Base-by-base conservation (phyloP, 805 yeast species). In the Kluyveromyces siamensis region DNA sequence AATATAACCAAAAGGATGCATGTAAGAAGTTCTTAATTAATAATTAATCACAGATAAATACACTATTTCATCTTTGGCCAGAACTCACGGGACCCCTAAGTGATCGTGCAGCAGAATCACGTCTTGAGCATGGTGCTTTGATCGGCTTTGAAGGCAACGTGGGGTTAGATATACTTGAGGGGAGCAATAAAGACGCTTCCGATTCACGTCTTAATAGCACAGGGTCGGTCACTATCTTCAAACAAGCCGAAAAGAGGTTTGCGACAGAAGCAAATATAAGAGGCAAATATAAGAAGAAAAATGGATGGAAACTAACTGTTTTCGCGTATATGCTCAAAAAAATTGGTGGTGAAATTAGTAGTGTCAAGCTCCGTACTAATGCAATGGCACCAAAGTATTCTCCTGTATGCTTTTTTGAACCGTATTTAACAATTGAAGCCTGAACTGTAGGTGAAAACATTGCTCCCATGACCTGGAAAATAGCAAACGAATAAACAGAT, bases 351-450 rank as follows among this genome's bases (percentile, higher is more conserved):
- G 72, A 65, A 8, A 74, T 48, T 50, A 82, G 66, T 50, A 69
- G 63, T 4, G 75, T 62, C 0, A 75, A 44, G 53, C 79, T 81
- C 58, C 80, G 77, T 16, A 83, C 59, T 45, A 84, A 61, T 0
- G 87, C 78, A 41, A 84, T 62, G 0, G 83, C 87, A 9, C 91
- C 89, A 66, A 83, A 84, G 16, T 82, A 70, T 61, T 83, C 88
- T 16, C 95, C 95, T 5, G 79, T 72, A 52, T 74, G 74, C 13
- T 74, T 71, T 39, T 78, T 79, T 1, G 79, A 77, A 51, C 73
- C 76, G 61, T 81, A 80, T 60, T 85, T 85, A 47, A 81, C 72
- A 10, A 83, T 65, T 1, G 84, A 54, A 0, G 84, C 72, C 56
- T 79, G 83, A 10, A 83, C 52, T 0, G 82, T 72, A 1, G 93